Conservation (phyloP, 2,329 filamentous ascomycete species). For the Zelopaecilomyces penicillatus region DNA sequence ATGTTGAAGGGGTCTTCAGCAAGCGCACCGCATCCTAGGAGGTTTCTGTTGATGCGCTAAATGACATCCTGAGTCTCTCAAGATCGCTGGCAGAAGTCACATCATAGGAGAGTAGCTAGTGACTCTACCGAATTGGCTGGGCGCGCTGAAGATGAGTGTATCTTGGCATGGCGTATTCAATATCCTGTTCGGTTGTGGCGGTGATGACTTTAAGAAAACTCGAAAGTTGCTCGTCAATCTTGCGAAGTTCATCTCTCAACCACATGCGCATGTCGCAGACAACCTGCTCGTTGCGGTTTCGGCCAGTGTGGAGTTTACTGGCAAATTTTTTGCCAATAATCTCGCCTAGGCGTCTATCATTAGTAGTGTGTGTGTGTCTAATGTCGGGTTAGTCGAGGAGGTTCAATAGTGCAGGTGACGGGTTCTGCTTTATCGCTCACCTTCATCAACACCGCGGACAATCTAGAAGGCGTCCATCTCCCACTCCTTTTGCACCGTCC, state of each 20-base stretch:
- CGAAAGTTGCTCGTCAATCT: constrained; percentile 60
- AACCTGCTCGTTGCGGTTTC: constrained; percentile 85
- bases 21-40: constrained; percentile 67
- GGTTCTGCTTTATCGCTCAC: neutral
- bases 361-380: constrained; percentile 53
- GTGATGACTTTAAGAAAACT: constrained; percentile 63
- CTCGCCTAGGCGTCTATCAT: constrained; percentile 67
- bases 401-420: no score
- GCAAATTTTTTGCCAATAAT: constrained; percentile 78
- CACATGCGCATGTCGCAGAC: constrained; percentile 86
- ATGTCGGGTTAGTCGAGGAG: no score
- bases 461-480: constrained; percentile 40
- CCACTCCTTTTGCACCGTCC: constrained; percentile 48
- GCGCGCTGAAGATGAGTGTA: constrained; percentile 85
- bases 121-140: constrained; percentile 70
- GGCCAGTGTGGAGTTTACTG: constrained; percentile 82
- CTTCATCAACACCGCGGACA: constrained; percentile 46
- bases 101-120: constrained; percentile 72
- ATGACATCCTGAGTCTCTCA: constrained; percentile 67
- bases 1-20: constrained; percentile 78
- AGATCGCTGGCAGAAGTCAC: constrained; percentile 66
- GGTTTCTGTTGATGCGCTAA: constrained; percentile 62
- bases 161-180: constrained; percentile 74
- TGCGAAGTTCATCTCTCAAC: constrained; percentile 65
- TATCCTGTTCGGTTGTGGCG: constrained; percentile 62